phyloP scores from a whole-genome alignment of 1,139 yeast genomes.

The Keqinozyma sinolaborantium region DNA sequence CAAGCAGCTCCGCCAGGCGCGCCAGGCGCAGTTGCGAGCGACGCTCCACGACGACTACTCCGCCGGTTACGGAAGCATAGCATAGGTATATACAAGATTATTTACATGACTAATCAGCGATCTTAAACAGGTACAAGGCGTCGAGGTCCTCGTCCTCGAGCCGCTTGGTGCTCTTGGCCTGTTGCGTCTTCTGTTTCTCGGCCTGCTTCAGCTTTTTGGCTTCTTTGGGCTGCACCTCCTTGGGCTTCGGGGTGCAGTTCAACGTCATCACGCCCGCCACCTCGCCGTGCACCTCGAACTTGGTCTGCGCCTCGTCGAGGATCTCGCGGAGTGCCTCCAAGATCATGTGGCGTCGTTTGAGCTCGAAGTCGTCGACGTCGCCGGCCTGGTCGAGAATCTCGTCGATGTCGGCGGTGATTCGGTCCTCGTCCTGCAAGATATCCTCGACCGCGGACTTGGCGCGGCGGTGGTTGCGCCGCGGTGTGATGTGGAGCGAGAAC shows the following conservation, averaged over 20 bases:
- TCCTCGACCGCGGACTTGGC: constrained; percentile 12
- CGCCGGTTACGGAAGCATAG: constrained; percentile 11
- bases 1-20: constrained; percentile 27
- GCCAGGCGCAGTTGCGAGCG: constrained; percentile 10
- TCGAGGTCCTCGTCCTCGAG: constrained; percentile 35
- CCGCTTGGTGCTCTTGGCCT: too few species aligned
- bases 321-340: constrained; percentile 20
- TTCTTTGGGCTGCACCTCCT: constrained; percentile 11
- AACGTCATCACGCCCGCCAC: constrained; percentile 18
- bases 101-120: constrained; percentile 26
- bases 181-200: constrained; percentile 11
- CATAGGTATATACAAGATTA: constrained; percentile 6
- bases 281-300: constrained; percentile 27
- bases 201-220: constrained; percentile 12
- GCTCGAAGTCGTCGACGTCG: constrained; percentile 19
- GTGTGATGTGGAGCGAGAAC: constrained; percentile 27
- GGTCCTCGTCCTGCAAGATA: constrained; percentile 4
- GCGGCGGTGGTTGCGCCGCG: constrained; percentile 10
- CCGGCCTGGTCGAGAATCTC: constrained; percentile 5
- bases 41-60: too few species aligned
- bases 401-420: background rate
- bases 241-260: constrained; percentile 15
- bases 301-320: constrained; percentile 28
- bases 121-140: constrained; percentile 38
- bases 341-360: constrained; percentile 28